These are phyloP conservation scores for Trichoderma afroharzianum DNA, from an alignment of 2,329 filamentous ascomycete genomes.

Conservation along the genomic window DNA sequence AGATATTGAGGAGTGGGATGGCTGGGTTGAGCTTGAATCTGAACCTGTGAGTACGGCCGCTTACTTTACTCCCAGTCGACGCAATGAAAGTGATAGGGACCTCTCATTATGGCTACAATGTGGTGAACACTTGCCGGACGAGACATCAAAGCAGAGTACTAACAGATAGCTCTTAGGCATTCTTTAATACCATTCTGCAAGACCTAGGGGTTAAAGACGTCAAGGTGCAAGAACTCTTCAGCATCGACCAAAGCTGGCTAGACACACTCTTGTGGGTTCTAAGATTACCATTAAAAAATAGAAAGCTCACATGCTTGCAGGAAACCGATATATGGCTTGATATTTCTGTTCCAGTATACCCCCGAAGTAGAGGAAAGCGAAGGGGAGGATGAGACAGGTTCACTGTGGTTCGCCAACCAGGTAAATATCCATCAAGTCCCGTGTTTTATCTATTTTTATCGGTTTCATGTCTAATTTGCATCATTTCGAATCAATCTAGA, in stretches of 20 bases:
- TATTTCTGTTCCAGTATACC: slow-evolving; percentile 78
- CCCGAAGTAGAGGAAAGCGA: slow-evolving; percentile 55
- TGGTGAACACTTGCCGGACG: background rate
- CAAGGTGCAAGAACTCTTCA: slow-evolving; percentile 72
- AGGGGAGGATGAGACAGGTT: slow-evolving; percentile 42
- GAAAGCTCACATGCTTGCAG: slow-evolving; percentile 36
- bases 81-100: background rate
- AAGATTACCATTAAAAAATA: background rate
- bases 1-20: slow-evolving; percentile 61
- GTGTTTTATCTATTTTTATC: background rate
- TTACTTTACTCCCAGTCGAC: background rate
- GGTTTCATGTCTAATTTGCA: background rate
- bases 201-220: slow-evolving; percentile 73
- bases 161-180: slow-evolving; percentile 49
- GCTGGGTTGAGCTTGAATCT: slow-evolving; percentile 83
- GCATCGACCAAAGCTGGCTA: slow-evolving; percentile 64
- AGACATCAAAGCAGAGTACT: background rate
- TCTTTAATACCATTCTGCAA: slow-evolving; percentile 81
- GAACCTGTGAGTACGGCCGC: slow-evolving; percentile 63
- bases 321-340: slow-evolving; percentile 75
- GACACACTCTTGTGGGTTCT: slow-evolving; percentile 56
- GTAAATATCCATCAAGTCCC: slow-evolving; percentile 37
- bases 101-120: background rate
- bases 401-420: slow-evolving; percentile 92
- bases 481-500: slow-evolving; percentile 44